Conservation (phyloP, 306 rosid genomes). For the Begonia peltatifolia region DNA sequence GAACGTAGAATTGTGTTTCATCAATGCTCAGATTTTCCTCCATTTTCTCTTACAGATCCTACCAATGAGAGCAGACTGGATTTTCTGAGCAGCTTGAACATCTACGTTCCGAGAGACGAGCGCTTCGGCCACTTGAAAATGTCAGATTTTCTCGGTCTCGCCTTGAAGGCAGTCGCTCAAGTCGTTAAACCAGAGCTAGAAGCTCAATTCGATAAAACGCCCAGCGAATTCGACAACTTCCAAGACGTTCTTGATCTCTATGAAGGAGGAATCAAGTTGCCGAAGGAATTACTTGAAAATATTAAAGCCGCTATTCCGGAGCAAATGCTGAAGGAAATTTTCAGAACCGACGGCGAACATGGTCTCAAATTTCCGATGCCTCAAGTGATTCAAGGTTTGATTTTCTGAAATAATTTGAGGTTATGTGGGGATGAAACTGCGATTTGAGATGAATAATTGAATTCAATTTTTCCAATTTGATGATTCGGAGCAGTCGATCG, state of each 20-base stretch:
- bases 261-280: constrained; percentile 57
- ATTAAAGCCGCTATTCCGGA: constrained; percentile 35
- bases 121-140: constrained; percentile 67
- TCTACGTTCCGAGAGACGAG: constrained; percentile 85
- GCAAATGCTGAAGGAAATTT: constrained; percentile 54
- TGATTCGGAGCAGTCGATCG: constrained; percentile 43
- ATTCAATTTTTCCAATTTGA: neutral
- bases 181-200: constrained; percentile 49
- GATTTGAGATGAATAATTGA: neutral
- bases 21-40: neutral
- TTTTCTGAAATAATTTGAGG: neutral
- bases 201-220: constrained; percentile 32
- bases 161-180: constrained; percentile 50
- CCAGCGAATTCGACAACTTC: constrained; percentile 47
- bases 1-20: too few species aligned
- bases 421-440: neutral
- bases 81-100: constrained; percentile 24
- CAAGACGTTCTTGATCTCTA: constrained; percentile 51
- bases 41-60: constrained; percentile 29
- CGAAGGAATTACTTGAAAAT: constrained; percentile 22
- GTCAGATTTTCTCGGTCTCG: constrained; percentile 59
- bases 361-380: constrained; percentile 52
- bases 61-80: constrained; percentile 38
- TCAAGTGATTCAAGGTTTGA: constrained; percentile 64
- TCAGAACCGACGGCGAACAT: constrained; percentile 48